Evolutionary conservation across 2,329 filamentous ascomycete species (phyloP), one percentile per base, ranked within the genome.

Genomic region (Sarocladiaceae sp.): DNA sequence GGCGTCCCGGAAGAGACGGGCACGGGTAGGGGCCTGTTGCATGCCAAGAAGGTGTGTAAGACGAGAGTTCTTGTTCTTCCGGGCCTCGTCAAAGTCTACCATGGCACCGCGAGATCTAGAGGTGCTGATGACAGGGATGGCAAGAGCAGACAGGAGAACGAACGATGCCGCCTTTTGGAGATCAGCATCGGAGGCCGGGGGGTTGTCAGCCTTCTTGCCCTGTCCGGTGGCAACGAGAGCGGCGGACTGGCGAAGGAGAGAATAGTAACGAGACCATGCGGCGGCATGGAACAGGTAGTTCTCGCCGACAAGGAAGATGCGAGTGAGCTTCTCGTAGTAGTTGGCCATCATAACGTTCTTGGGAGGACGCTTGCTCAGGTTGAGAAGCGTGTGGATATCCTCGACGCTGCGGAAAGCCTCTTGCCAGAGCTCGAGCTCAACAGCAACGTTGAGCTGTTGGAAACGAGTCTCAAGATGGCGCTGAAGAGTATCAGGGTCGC

Each of bases 261-360:
- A 95, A 76, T 95, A 97, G 74, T 96, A 97, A 58, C 91, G 80
- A 56, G 89, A 94, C 88, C 89, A 98, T 50, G 93, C 89, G 45
- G 93, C 93, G 55, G 93, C 93, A 63, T 98, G 93, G 82, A 98
- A 98, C 35, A 98, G 82, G 65, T 97, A 97, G 76, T 98, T 98
- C 72, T 97, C 93, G 66, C 91, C 95, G 54, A 97, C 93, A 51
- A 98, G 80, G 78, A 98, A 98, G 65, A 98, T 98, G 52, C 90
- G 83, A 32, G 93, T 96, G 47, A 98, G 82, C 73, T 97, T 97
- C 77, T 98, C 93, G 69, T 97, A 98, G 78, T 98, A 98, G 74
- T 97, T 98, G 70, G 93, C 93, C 93, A 98, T 98, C 93, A 98
- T 97, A 62, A 96, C 77, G 65, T 96, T 96, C 83, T 97, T 97